Base-by-base conservation (phyloP, 225 moss, liverwort and hornwort genomes). In the Marchantia paleacea region DNA sequence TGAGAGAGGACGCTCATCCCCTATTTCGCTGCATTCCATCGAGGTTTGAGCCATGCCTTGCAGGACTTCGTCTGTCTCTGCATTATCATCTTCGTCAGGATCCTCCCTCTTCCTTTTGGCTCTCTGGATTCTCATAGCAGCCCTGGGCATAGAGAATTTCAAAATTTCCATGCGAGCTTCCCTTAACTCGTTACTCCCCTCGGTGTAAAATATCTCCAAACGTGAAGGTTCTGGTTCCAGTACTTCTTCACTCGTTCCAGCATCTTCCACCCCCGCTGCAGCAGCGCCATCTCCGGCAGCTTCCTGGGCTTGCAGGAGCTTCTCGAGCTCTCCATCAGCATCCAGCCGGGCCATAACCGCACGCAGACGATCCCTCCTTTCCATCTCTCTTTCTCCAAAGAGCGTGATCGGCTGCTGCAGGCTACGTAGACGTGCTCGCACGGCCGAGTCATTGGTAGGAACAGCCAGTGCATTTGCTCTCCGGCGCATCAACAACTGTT, bases 331-430 rank as follows among this genome's bases (percentile, higher is more conserved):
- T 8, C 95, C 95, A 73, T 95, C 91, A 6, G 97, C 97, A 80
- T 99, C 97, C 52, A 99, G 86, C 87, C 90, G 95, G 62, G 97
- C 95, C 93, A 99, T 99, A 57, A 94, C 88, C 25, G 93, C 92
- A 66, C 97, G 93, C 78, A 99, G 79, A 65, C 97, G 92, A 83
- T 99, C 97, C 62, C 97, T 92, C 80, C 97, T 92, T 83, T 99
- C 97, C 95, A 99, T 99, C 83, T 99, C 97, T 47, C 95, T 90
- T 84, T 95, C 97, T 26, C 97, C 97, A 72, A 94, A 94, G 26
- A 99, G 81, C 15, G 93, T 95, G 47, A 95, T 91, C 0, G 95
- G 91, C 81, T 99, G 93, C 55, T 92, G 92, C 72, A 99, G 87
- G 86, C 89, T 86, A 72, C 92, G 91, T 4, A 95, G 90, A 20